Evolutionary conservation across 306 rosid genomes (phyloP).

Genomic region (Pyrus communis): DNA sequence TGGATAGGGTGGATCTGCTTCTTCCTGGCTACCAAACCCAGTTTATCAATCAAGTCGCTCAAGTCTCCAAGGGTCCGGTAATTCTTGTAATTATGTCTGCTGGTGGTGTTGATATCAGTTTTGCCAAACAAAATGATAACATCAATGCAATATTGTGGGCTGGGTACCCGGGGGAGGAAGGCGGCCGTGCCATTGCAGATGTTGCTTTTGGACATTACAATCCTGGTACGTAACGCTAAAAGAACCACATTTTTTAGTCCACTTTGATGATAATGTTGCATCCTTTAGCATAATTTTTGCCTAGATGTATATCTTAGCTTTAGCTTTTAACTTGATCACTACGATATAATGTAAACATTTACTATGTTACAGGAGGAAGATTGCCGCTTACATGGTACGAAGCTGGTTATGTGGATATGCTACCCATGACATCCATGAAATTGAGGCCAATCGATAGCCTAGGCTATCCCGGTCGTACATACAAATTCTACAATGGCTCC

Average conservation of each 20-base stretch:
- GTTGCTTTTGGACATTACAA: constrained; percentile 19
- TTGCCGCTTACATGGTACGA: constrained; percentile 31
- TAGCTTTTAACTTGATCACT: too few relatives aligned
- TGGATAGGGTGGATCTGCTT: constrained; percentile 6
- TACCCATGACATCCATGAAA: constrained; percentile 28
- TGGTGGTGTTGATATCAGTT: constrained; percentile 6
- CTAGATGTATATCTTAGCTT: too few relatives aligned
- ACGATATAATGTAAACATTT: too few relatives aligned
- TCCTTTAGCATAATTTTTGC: not conserved
- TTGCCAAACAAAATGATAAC: constrained; percentile 1
- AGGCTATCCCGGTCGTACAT: constrained; percentile 30
- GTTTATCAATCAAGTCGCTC: constrained; percentile 9
- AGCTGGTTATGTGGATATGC: constrained; percentile 10
- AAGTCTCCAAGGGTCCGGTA: constrained; percentile 13
- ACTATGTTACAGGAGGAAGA: constrained; percentile 23
- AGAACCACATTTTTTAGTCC: not conserved
- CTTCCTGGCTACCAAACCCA: constrained; percentile 18
- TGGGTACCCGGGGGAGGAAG: constrained; percentile 26
- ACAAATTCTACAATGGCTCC: constrained; percentile 30
- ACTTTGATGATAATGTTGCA: not conserved
- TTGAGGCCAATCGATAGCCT: constrained; percentile 19
- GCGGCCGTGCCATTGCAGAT: constrained; percentile 24
- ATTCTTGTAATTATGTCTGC: constrained; percentile 12
- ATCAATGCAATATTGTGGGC: constrained; percentile 17
- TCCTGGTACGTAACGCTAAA: constrained; percentile 11